Evolutionary conservation across 2,329 filamentous ascomycete genomes (phyloP).

Genomic region (Exophiala sp.): DNA sequence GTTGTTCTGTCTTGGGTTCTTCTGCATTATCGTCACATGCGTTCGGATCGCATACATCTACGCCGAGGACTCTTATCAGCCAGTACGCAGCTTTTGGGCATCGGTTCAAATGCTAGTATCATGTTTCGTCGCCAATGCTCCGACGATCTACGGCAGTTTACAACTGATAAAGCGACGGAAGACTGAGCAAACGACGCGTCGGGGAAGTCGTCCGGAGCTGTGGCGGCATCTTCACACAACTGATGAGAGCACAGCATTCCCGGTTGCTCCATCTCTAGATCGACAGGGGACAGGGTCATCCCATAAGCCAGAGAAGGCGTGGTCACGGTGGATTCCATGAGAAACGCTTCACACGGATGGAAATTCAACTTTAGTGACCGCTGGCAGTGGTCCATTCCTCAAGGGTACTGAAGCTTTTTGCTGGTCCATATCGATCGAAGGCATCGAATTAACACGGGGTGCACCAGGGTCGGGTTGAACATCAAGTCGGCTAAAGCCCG

Average conservation of each 20-base stretch:
- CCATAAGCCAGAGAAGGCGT: conserved; percentile 15
- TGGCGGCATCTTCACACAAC: conserved; percentile 20
- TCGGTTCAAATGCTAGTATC: conserved; percentile 37
- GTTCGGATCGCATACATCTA: conserved; percentile 39
- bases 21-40: conserved; percentile 41
- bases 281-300: conserved; percentile 6
- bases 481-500: too few relatives aligned
- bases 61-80: conserved; percentile 34
- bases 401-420: too few relatives aligned
- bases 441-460: too few relatives aligned
- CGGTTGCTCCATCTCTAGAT: conserved; percentile 7
- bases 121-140: conserved; percentile 38
- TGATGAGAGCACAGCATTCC: conserved; percentile 7
- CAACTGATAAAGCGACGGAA: conserved; percentile 19
- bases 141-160: conserved; percentile 33
- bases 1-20: conserved; percentile 39
- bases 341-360: not conserved
- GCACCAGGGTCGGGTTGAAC: too few relatives aligned
- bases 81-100: conserved; percentile 39
- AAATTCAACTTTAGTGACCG: too few relatives aligned
- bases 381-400: too few relatives aligned
- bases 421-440: too few relatives aligned
- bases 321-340: conserved; percentile 17
- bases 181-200: conserved; percentile 15
- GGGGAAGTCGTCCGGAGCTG: conserved; percentile 22